phyloP scores from a whole-genome alignment of 495 filamentous ascomycete genomes.

The Penicillium simplicissimum region DNA sequence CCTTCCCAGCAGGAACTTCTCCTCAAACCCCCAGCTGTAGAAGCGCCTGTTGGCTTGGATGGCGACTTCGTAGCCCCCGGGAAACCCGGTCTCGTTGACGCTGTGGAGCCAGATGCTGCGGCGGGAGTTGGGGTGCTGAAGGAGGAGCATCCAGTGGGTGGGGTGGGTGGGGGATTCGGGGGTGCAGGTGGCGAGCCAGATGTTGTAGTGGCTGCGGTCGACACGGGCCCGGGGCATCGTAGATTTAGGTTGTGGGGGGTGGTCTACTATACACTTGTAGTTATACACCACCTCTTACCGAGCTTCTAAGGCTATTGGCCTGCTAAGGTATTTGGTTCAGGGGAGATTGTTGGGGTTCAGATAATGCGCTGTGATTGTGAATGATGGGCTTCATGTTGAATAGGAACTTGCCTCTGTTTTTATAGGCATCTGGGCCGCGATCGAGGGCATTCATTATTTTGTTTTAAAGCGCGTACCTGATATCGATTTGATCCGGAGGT shows the following conservation, averaged over 20 bases:
- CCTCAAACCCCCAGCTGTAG: neutral
- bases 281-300: neutral
- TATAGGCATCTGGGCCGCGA: neutral
- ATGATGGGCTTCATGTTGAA: neutral
- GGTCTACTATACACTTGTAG: too few relatives aligned
- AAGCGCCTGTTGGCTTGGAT: neutral
- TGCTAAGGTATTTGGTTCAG: neutral
- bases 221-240: neutral
- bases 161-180: neutral
- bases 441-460: neutral
- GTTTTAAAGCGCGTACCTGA: neutral
- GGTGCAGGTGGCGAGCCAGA: neutral
- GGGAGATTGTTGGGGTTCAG: neutral
- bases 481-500: neutral
- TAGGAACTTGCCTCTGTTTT: neutral
- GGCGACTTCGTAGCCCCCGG: neutral
- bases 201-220: neutral
- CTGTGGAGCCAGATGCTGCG: neutral
- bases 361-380: neutral
- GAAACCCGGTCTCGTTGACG: neutral
- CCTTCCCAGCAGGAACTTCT: neutral
- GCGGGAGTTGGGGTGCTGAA: neutral
- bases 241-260: neutral
- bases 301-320: too few relatives aligned
- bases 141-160: neutral